Percentiles rank a stretch among this genome's conserved stretches.
phyloP scores from a whole-genome alignment of 257 asterid species.

The Primulina huaijiensis region DNA sequence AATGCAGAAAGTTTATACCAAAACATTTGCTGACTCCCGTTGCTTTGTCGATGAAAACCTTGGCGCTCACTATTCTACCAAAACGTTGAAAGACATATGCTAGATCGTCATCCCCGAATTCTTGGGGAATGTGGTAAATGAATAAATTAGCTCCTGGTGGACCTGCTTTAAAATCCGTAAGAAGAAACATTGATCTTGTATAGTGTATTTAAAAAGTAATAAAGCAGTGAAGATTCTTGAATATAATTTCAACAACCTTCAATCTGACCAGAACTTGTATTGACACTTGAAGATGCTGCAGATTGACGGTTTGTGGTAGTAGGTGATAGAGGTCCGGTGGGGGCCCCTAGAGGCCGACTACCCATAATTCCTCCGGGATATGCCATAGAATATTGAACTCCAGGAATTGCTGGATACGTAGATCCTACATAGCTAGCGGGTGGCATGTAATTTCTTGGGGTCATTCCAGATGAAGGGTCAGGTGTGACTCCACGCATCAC shows the following conservation, averaged over 20 bases:
- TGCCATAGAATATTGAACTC: conserved; percentile 68
- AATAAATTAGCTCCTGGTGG: conserved; percentile 95
- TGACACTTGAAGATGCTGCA: conserved; percentile 94
- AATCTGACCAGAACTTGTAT: conserved; percentile 64
- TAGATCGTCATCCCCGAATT: conserved; percentile 86
- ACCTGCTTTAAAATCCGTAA: conserved; percentile 47
- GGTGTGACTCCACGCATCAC: conserved; percentile 58
- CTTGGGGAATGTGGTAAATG: conserved; percentile 96
- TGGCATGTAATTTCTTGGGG: conserved; percentile 61
- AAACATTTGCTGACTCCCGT: conserved; percentile 94
- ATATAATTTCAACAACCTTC: conserved; percentile 58
- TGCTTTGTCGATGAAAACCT: conserved; percentile 87
- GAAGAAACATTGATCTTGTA: background rate
- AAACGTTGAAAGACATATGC: conserved; percentile 72
- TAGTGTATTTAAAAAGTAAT: background rate
- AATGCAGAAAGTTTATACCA: conserved; percentile 44
- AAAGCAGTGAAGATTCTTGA: conserved; percentile 13
- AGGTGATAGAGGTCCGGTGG: conserved; percentile 60
- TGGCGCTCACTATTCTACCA: conserved; percentile 89
- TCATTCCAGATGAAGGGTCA: conserved; percentile 61
- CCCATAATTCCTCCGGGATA: conserved; percentile 59
- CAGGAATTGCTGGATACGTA: conserved; percentile 57
- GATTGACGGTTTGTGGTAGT: conserved; percentile 51
- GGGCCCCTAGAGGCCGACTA: conserved; percentile 45
- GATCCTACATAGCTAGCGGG: conserved; percentile 63